Percentiles rank a stretch among this genome's conserved stretches.
Conservation (phyloP, 345 rosid genomes). For the Trapa bicornis region DNA sequence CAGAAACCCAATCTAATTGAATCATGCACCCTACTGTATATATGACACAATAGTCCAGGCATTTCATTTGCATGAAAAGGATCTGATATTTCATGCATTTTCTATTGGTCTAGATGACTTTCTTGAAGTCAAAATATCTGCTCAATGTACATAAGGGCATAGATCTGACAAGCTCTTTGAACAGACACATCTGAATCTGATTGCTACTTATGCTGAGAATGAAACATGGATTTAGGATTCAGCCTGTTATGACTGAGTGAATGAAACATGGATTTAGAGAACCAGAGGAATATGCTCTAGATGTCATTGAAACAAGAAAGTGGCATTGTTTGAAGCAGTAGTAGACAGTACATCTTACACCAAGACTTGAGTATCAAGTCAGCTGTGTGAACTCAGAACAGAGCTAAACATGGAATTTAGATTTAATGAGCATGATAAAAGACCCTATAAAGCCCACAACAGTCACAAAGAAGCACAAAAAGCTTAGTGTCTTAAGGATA, state of each 20-base stretch:
- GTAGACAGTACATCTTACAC: background rate
- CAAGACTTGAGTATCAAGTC: background rate
- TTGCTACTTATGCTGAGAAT: background rate
- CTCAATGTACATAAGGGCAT: background rate
- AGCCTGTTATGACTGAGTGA: too few relatives aligned
- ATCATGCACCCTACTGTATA: constrained; percentile 35
- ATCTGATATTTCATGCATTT: background rate
- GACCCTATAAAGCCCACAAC: constrained; percentile 35
- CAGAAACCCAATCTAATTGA: constrained; percentile 57
- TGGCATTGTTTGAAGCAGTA: background rate
- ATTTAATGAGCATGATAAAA: constrained; percentile 23
- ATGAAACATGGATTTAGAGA: background rate
- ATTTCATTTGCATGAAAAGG: constrained; percentile 23
- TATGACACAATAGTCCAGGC: constrained; percentile 31
- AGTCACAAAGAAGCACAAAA: constrained; percentile 28
- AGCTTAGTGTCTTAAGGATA: constrained; percentile 38
- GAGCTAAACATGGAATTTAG: constrained; percentile 17
- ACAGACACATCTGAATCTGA: background rate
- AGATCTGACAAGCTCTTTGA: background rate
- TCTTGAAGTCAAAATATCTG: background rate
- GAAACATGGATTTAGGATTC: too few relatives aligned
- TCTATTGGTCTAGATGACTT: background rate
- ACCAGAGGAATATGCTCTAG: background rate
- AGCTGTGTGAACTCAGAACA: background rate
- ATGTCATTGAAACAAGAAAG: too few relatives aligned